Evolutionary conservation across 2,329 filamentous ascomycete genomes (phyloP), one percentile per base, ranked within the genome.

Genomic region (Chalaropsis ovoidea): DNA sequence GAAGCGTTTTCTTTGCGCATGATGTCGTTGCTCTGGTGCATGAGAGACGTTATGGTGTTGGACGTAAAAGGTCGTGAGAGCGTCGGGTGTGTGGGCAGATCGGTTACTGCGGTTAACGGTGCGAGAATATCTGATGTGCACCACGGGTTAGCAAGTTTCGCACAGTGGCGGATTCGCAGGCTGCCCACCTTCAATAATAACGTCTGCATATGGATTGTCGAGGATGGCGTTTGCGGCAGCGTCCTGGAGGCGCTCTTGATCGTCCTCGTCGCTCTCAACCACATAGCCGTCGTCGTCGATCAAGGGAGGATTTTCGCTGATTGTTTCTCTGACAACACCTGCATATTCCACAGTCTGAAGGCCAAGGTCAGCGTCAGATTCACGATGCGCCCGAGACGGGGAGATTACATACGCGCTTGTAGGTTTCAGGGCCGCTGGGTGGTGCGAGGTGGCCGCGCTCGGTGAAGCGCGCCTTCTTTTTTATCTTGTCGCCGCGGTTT

Each of bases 211-310:
- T 0, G 89, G 88, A 70, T 94, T 86, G 62, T 86, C 80, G 69
- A 89, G 85, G 43, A 85, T 81, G n/a, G 85, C 84, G 3, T 81
- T 76, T 58, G 83, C 79, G 61, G 82, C 77, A 52, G 85, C 85
- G 61, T 86, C 82, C 69, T 81, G 80, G 24, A 84, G 74, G 66
- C 80, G 81, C 52, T 86, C 83, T 67, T 85, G 81, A 66, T 88
- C 83, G 68, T 89, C 86, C 67, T 90, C 86, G 68, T 86, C 85
- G 72, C 84, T 87, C 52, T 90, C 86, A 65, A 90, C 78, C 69
- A 89, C 85, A 72, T 88, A 90, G 69, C 89, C 89, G 70, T 93
- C 88, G 58, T 89, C 85, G 75, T 93, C 89, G 69, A 89, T 78
- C 60, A 89, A 78, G 11, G 83, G 82, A 4, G 87, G 87, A 70